Conservation (phyloP, 2,329 filamentous ascomycete species). For the Diaporthe sp. region DNA sequence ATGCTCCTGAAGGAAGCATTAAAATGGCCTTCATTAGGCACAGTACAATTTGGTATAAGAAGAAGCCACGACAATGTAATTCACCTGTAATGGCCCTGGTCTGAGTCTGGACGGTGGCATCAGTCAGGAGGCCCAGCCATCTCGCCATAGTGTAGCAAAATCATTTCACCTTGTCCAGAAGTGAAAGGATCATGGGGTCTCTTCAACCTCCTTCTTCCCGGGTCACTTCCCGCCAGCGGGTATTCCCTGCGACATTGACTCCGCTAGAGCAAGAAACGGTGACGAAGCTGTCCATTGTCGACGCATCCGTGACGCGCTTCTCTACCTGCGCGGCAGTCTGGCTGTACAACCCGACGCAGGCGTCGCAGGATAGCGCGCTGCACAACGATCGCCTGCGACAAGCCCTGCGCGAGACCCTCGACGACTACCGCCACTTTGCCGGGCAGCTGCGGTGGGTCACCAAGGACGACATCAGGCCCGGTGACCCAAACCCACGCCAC, state of each 20-base stretch:
- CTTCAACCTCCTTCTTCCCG: not conserved
- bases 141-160: not conserved
- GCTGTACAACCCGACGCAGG: conserved; percentile 50
- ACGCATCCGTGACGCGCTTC: conserved; percentile 55
- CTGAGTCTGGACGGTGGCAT: not conserved
- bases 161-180: not conserved
- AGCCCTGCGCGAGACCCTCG: conserved; percentile 48
- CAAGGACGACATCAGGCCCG: conserved; percentile 37
- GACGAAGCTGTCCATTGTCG: conserved; percentile 51
- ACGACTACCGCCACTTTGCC: conserved; percentile 53
- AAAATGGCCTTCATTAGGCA: too few species aligned
- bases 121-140: not conserved
- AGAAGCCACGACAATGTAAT: not conserved
- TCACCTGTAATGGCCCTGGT: not conserved
- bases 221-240: conserved; percentile 11
- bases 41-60: not conserved
- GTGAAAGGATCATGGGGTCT: not conserved
- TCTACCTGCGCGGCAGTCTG: conserved; percentile 53
- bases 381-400: conserved; percentile 30
- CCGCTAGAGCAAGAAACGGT: conserved; percentile 12
- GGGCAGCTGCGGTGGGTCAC: conserved; percentile 52
- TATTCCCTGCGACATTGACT: conserved; percentile 22
- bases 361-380: not conserved
- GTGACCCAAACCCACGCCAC: conserved; percentile 38
- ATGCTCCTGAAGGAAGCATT: not conserved